Evolutionary conservation across 2,329 filamentous ascomycete species (phyloP).

Genomic region (Torrubiella hemipterigena): DNA sequence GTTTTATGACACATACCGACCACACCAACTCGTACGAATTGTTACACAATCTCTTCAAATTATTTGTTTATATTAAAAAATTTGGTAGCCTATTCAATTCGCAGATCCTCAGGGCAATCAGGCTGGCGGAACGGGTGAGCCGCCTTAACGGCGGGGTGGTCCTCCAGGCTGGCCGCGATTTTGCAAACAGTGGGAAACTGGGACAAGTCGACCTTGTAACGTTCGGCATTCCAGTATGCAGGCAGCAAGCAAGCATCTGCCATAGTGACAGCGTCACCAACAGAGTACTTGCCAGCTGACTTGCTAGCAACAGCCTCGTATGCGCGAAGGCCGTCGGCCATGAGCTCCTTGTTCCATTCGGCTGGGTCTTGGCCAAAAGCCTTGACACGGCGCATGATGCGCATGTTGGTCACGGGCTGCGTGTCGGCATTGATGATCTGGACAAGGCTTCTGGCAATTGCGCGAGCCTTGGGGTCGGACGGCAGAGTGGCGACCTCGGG

Average conservation of each 20-base stretch:
- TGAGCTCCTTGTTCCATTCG: constrained; percentile 38
- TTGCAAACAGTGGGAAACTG: constrained; percentile 32
- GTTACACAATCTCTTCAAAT: too few species aligned
- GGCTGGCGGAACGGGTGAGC: constrained; percentile 42
- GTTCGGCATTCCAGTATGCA: constrained; percentile 43
- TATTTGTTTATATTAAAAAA: too few species aligned
- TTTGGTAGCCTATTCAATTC: constrained; percentile 3
- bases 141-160: constrained; percentile 35
- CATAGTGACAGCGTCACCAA: constrained; percentile 42
- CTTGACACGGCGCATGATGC: constrained; percentile 36
- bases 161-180: constrained; percentile 32
- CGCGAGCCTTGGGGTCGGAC: constrained; percentile 27
- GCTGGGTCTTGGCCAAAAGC: constrained; percentile 28
- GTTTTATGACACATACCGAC: too few species aligned
- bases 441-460: constrained; percentile 39
- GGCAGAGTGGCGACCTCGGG: constrained; percentile 29
- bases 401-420: constrained; percentile 48
- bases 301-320: constrained; percentile 34
- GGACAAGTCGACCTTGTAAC: constrained; percentile 39
- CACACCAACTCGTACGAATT: too few species aligned
- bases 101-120: constrained; percentile 28
- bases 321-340: constrained; percentile 39
- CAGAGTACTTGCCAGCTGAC: constrained; percentile 37
- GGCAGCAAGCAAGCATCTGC: constrained; percentile 48
- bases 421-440: constrained; percentile 43